Base-by-base conservation (phyloP, 2,329 filamentous ascomycete species). In the Penicillium sp. region DNA sequence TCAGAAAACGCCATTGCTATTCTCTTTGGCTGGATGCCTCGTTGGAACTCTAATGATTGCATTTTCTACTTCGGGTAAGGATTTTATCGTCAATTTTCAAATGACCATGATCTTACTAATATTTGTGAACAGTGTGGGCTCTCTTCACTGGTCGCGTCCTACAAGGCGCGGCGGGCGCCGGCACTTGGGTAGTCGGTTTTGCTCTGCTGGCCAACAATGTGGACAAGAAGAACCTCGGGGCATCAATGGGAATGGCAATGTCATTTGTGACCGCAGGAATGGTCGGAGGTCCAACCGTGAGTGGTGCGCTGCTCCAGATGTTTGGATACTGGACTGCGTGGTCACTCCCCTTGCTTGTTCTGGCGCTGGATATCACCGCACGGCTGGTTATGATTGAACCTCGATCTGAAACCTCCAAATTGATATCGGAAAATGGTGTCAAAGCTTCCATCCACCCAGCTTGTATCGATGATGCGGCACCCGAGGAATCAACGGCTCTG, bases 291-390 rank as follows among this genome's bases (percentile, higher is more conserved):
- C 71, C 71, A 2, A 64, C 66, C 42, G 50, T 69, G 1, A 58
- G 62, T 9, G 71, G 71, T 3, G 31, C 59, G 4, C 44, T 71
- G 5, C 56, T 73, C 24, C 51, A 70, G 42, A 24, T 64, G 10
- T 39, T 61, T 8, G 71, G 71, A 14, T 72, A 73, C 49, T 71
- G 67, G 68, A 46, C 60, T 2, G 63, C 67, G 6, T 73, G 69
- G 68, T 59, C 55, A 5, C 59, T 63, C 11, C 67, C 69, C 0
- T 49, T 72, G 27, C 56, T 57, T 1, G 49, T 72, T 6, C 56
- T 73, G 3, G 27, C 54, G 1, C 9, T 72, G 10, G 69, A 73
- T 49, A 66, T 72, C 11, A 13, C 63, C 21, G 60, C 62, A 16
- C 65, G 69, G 7, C 18, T 67, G 32, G 27, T 70, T 0, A 69